These are phyloP conservation scores for Oryza longistaminata DNA, from an alignment of 176 grass and related monocot genomes.

Conservation along the genomic window DNA sequence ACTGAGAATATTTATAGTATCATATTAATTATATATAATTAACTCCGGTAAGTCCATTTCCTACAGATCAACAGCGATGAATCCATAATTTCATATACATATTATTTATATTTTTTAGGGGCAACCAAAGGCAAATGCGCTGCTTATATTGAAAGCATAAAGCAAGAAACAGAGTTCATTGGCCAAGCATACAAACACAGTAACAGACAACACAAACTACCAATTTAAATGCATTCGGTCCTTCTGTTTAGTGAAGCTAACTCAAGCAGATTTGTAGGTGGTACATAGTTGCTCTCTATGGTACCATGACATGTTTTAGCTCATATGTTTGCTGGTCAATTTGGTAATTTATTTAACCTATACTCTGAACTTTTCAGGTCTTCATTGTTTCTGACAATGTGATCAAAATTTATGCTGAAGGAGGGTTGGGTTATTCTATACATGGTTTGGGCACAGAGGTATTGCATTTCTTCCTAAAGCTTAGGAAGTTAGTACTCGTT, in stretches of 20 bases:
- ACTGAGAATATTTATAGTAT: background rate
- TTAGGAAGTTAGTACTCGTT: constrained; percentile 3
- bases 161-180: background rate
- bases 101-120: too few species aligned
- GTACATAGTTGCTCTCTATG: constrained; percentile 15
- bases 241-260: background rate
- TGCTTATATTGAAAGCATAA: background rate
- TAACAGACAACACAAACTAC: background rate
- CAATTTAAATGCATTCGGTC: background rate
- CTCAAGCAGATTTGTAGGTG: background rate
- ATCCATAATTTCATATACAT: background rate
- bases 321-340: background rate
- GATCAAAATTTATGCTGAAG: constrained; percentile 90
- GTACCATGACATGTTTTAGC: constrained; percentile 14
- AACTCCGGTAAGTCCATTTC: background rate
- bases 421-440: constrained; percentile 60
- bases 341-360: constrained; percentile 27
- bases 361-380: constrained; percentile 55
- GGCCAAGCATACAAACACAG: background rate
- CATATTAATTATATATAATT: constrained; percentile 5
- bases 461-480: constrained; percentile 30
- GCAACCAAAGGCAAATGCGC: too few species aligned
- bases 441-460: constrained; percentile 94
- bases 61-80: background rate
- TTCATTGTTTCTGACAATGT: constrained; percentile 84